A percentile compares a stretch with the other conserved stretches of the same genome.
These are phyloP conservation scores for Stentor coeruleus DNA, from an alignment of 73 alveolate species.

Conservation along the genomic window DNA sequence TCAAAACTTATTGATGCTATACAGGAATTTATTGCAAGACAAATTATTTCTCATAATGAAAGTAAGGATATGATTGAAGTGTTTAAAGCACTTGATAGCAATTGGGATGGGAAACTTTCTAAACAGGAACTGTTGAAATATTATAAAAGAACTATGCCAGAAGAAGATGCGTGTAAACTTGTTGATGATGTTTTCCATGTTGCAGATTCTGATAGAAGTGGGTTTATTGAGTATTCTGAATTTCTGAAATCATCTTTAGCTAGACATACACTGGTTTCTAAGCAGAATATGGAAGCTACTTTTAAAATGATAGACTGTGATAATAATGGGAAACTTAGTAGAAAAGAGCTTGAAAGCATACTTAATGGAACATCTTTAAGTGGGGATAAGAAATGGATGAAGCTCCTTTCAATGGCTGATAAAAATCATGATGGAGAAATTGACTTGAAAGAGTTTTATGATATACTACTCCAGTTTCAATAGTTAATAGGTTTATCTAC, in stretches of 20 bases:
- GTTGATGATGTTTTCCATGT: background rate
- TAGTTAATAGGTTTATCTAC: no score
- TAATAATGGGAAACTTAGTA: background rate
- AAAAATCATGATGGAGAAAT: background rate
- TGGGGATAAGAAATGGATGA: background rate
- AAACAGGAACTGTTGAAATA: background rate
- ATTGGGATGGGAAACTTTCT: background rate
- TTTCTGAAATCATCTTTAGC: background rate
- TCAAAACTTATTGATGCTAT: background rate
- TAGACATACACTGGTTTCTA: background rate
- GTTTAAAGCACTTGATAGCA: background rate
- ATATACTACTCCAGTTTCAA: no score
- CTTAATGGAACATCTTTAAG: background rate
- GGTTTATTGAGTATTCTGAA: background rate
- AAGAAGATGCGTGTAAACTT: background rate
- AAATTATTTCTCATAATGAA: background rate
- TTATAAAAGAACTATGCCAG: background rate
- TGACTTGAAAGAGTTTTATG: background rate
- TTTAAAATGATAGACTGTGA: background rate
- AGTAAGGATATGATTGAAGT: background rate
- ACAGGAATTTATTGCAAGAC: background rate
- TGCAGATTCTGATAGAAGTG: constrained; percentile 2
- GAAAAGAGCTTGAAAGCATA: background rate
- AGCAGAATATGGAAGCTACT: background rate
- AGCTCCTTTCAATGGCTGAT: background rate